Evolutionary conservation across 2,329 filamentous ascomycete genomes (phyloP).

Genomic region (Clonostachys sp.): DNA sequence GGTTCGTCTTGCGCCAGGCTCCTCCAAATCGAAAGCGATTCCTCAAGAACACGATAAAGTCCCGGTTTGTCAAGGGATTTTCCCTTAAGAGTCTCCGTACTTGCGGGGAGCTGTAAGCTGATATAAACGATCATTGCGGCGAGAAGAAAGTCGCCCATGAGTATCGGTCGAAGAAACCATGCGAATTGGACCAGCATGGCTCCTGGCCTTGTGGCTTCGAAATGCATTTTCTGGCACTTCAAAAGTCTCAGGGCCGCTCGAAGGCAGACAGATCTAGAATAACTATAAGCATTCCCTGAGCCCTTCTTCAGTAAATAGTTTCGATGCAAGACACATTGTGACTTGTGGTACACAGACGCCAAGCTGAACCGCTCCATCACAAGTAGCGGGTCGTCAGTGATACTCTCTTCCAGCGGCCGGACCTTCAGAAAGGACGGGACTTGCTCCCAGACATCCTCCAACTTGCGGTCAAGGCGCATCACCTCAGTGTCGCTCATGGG

Average conservation of each 20-base stretch:
- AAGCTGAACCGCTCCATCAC: slow-evolving; percentile 51
- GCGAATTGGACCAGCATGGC: slow-evolving; percentile 34
- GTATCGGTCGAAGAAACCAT: slow-evolving; percentile 39
- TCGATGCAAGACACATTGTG: slow-evolving; percentile 50
- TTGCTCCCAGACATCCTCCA: slow-evolving; percentile 37
- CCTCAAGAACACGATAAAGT: too few relatives aligned
- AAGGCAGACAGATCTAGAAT: slow-evolving; percentile 45
- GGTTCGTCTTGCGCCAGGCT: too few relatives aligned
- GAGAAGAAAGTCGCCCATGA: slow-evolving; percentile 43
- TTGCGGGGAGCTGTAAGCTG: slow-evolving; percentile 16
- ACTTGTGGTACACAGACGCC: slow-evolving; percentile 47
- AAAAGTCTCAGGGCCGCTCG: slow-evolving; percentile 44
- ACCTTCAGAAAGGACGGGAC: slow-evolving; percentile 45
- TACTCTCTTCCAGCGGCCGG: slow-evolving; percentile 38
- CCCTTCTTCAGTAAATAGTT: slow-evolving; percentile 39
- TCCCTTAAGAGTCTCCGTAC: too few relatives aligned
- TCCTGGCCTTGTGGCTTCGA: slow-evolving; percentile 35
- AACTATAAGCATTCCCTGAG: slow-evolving; percentile 15
- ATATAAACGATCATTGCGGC: slow-evolving; percentile 52
- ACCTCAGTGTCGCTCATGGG: slow-evolving; percentile 44
- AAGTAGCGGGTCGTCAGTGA: slow-evolving; percentile 38
- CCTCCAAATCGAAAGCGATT: too few relatives aligned
- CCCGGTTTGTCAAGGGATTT: too few relatives aligned
- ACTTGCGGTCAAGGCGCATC: slow-evolving; percentile 36
- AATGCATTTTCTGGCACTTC: slow-evolving; percentile 39